phyloP scores from a whole-genome alignment of 441 rosid species.

The Populus hybrid region DNA sequence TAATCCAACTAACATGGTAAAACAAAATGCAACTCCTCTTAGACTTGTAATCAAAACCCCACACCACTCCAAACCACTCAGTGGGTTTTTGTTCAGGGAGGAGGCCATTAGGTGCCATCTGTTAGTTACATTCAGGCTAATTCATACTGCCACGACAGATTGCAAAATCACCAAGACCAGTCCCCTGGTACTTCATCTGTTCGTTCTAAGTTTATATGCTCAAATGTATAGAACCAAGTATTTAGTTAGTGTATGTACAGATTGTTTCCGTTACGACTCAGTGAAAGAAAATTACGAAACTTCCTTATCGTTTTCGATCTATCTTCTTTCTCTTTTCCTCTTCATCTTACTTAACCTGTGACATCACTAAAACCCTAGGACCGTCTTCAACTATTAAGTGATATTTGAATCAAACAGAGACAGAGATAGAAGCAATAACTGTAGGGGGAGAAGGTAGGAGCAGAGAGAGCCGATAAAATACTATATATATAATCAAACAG shows the following conservation, averaged over 20 bases:
- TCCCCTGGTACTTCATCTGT: neutral
- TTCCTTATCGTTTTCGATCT: neutral
- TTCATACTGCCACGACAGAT: neutral
- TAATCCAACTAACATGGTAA: neutral
- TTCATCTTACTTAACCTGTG: neutral
- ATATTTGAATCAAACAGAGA: neutral
- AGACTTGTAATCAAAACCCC: neutral
- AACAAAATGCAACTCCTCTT: neutral
- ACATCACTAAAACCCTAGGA: neutral
- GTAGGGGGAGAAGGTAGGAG: neutral
- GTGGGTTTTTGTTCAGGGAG: neutral
- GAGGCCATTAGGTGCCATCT: neutral
- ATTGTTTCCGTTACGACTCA: neutral
- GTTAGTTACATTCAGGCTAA: neutral
- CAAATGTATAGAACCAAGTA: neutral
- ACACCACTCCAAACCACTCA: neutral
- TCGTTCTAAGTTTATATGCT: neutral
- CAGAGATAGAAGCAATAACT: neutral
- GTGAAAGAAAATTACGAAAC: neutral
- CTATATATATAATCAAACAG: neutral
- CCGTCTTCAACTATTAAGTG: neutral
- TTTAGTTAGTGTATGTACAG: neutral
- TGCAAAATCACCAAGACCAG: neutral
- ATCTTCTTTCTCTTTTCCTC: neutral
- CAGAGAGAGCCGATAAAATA: neutral